Evolutionary conservation across 2,329 filamentous ascomycete genomes (phyloP), one percentile per base, ranked within the genome.

Genomic region (Botryotinia globosa): DNA sequence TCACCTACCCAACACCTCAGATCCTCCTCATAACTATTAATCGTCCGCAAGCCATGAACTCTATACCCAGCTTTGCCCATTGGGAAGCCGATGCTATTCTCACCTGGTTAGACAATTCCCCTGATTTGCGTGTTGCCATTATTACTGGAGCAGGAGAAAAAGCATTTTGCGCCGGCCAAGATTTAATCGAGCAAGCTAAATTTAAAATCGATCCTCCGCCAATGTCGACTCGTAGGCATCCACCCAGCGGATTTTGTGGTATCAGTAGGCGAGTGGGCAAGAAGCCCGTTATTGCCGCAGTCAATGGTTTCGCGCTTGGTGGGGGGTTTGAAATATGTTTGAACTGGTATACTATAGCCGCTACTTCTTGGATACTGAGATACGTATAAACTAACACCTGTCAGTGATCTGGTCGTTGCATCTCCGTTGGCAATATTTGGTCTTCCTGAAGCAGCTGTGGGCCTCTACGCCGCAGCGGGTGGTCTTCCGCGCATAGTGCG

Each of bases 261-360:
- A 83, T 94, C 45, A 90, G 88, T 74, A 90, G 92, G 76, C 85
- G 92, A 42, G 80, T 82, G 20, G 91, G 91, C 64, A 89, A 88
- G 81, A 95, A 95, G 79, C 92, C 92, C 9, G 85, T 95, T 74
- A 86, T 95, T 58, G 91, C 90, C 0, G 92, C 92, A 1, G 90
- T 94, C n/a, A 93, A 94, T 79, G 92, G 92, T 4, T 84, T 91
- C 54, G 92, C 91, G 62, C 85, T 92, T 44, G 92, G 92, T 66
- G 92, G 92, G 64, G 92, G 92, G 1, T 90, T 92, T 82, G 92
- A 95, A 83, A 93, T 94, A 37, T 77, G 76, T 73, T 74, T 80
- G 70, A 93, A 94, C 82, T 88, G 78, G 77, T 79, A 72, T 48
- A 73, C 25, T 54, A 54, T n/a, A 54, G 12, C 25, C 12, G 63